Base-by-base conservation (phyloP, 495 filamentous ascomycete species). In the Aspergillus olivimuriae region DNA sequence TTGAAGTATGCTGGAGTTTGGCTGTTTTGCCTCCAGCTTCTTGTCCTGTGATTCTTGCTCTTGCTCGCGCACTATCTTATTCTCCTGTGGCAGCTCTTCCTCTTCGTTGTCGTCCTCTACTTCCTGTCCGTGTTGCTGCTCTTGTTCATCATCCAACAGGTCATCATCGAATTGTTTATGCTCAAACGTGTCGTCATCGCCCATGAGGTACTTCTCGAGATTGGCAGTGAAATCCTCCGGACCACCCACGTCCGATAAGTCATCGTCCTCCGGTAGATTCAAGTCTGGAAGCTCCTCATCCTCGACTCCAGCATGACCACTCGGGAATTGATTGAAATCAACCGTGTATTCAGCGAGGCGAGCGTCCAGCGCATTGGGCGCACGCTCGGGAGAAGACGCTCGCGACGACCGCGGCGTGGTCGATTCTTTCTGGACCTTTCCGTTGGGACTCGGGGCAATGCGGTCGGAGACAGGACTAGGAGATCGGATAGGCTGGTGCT, bases 171-270 rank as follows among this genome's bases (percentile, higher is more conserved):
- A 47, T 47, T 34, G 31, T 23, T 51, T 46, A 21, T 37, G 39
- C 15, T 63, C 42, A 52, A 56, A 47, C 36, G 50, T 42, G 39
- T 60, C 53, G 9, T 60, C 48, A 2, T 67, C 62, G 4, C 69
- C 69, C 48, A 66, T 61, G 39, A 77, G 55, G 46, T 74, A 77
- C 35, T 65, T 63, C 33, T 73, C 71, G 47, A 77, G 41, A 38
- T 75, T 72, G 19, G 67, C 53, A 0, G 74, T 77, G 24, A 77
- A 77, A 45, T 77, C 74, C 24, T 72, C 70, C 1, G 74, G 74
- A 0, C 74, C 74, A 4, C 69, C 72, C 17, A 73, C 67, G 41
- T 73, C 72, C 5, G 69, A 73, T 8, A 66, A 41, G 10, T 66
- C 57, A 9, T 70, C 63, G 12, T 53, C 50, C 22, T 53, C 44